phyloP scores from a whole-genome alignment of 208 protist species.

The Leishmania amazonensis region DNA sequence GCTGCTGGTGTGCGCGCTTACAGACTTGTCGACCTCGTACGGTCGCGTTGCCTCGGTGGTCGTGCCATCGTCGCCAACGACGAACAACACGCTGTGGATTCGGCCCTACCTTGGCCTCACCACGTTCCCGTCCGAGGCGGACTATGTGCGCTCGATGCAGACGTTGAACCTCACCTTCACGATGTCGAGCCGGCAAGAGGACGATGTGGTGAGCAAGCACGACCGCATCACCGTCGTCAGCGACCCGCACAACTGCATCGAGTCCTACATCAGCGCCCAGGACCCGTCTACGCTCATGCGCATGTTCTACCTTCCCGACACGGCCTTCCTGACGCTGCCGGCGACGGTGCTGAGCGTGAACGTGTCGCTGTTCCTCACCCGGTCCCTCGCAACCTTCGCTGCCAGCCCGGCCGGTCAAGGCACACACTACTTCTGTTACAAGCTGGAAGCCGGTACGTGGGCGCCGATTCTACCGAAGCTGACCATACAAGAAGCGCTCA shows the following conservation, averaged over 20 bases:
- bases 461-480: conserved; percentile 68
- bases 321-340: conserved; percentile 66
- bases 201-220: conserved; percentile 59
- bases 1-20: conserved; percentile 81
- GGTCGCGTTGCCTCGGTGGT: conserved; percentile 35
- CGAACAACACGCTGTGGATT: conserved; percentile 60
- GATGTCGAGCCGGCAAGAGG: conserved; percentile 38
- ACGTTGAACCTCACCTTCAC: conserved; percentile 74
- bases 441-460: conserved; percentile 72
- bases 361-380: conserved; percentile 32
- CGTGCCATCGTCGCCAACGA: conserved; percentile 19
- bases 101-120: conserved; percentile 75
- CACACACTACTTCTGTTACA: conserved; percentile 77
- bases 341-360: conserved; percentile 46
- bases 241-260: conserved; percentile 64
- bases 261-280: conserved; percentile 60
- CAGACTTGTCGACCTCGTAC: conserved; percentile 42
- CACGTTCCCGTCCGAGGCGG: conserved; percentile 49
- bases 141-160: conserved; percentile 66
- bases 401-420: conserved; percentile 24
- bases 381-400: conserved; percentile 59
- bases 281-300: conserved; percentile 40
- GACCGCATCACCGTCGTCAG: conserved; percentile 75
- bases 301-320: conserved; percentile 64
- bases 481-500: conserved; percentile 38